Base-by-base conservation (phyloP, 306 rosid genomes). In the Abrus pulchellus region DNA sequence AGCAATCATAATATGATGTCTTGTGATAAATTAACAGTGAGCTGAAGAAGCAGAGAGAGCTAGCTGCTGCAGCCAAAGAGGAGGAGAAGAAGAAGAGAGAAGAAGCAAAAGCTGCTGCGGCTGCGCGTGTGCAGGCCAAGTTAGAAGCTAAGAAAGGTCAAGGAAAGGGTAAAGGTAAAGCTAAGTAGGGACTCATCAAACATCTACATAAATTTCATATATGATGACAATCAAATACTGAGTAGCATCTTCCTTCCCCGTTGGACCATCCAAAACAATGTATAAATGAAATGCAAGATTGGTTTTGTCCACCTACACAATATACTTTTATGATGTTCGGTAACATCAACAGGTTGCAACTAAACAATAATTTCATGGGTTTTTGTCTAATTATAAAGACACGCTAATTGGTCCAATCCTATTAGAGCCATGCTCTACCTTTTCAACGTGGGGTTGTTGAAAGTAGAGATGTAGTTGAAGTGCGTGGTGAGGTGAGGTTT, bases 101-200 rank as follows among this genome's bases (percentile, higher is more conserved):
- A 52, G 96, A 93, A 75, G 97, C 97, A 55, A 95, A 95, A 84
- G 98, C 98, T 6, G 90, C 99, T 0, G 99, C 99, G 0, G 97
- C 97, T 12, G 93, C 97, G 68, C 98, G 98, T 6, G 87, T 90
- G 77, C 99, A 95, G 75, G 98, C 99, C 47, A 95, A 93, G 91
- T 82, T 93, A 70, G 99, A 88, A 3, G 80, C 97, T 76, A 95
- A 93, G 85, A 95, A 93, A 83, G 92, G 97, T 12, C 90, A 79
- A 68, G 99, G 99, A 72, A 91, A 93, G 87, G 98, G 99, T 14
- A 95, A 95, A 88, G 91, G 89, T 68, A 95, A 92, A 88, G 94
- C 72, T 28, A 94, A 94, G 82, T 94, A 86, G 80, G 72, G 69
- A 52, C 69, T 6, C 34, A 6, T 20, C 13, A 59, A 59, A 48